A percentile compares a stretch with the other conserved stretches of the same genome.
Conservation (phyloP, 495 filamentous ascomycete species). For the Penicillium coprophilum region DNA sequence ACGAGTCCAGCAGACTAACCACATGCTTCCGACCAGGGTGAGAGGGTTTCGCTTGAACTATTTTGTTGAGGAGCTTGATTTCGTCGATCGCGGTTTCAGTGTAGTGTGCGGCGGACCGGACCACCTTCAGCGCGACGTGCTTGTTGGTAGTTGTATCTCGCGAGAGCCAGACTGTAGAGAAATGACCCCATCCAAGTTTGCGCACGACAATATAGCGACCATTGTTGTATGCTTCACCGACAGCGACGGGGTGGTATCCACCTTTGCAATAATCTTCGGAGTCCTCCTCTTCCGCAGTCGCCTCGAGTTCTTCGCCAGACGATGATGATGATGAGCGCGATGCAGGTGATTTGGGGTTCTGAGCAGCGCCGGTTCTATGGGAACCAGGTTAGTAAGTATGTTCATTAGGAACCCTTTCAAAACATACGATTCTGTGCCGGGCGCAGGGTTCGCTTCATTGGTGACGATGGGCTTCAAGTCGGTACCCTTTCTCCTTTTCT, state of each 20-base stretch:
- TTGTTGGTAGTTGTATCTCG: conserved; percentile 86
- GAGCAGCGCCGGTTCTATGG: conserved; percentile 37
- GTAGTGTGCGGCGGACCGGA: conserved; percentile 95
- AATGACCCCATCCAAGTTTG: conserved; percentile 98
- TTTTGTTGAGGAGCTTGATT: conserved; percentile 95
- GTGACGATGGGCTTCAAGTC: conserved; percentile 90
- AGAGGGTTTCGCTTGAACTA: conserved; percentile 88
- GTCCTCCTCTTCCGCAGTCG: conserved; percentile 97
- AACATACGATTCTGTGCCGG: conserved; percentile 56
- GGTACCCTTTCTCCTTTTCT: conserved; percentile 84
- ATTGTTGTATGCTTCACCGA: conserved; percentile 97
- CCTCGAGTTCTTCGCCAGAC: conserved; percentile 82
- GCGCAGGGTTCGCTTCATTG: conserved; percentile 58
- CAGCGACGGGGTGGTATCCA: conserved; percentile 90
- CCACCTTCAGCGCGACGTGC: conserved; percentile 96
- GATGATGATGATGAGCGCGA: conserved; percentile 80
- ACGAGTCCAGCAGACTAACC: conserved; percentile 92
- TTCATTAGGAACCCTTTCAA: conserved; percentile 6
- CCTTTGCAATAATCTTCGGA: conserved; percentile 99
- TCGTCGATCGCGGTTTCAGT: conserved; percentile 99
- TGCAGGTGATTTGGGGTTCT: conserved; percentile 38
- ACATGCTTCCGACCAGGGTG: conserved; percentile 94
- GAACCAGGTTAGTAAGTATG: conserved; percentile 10
- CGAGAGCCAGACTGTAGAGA: conserved; percentile 97
- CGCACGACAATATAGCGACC: conserved; percentile 94